Conservation (phyloP, 2,329 filamentous ascomycete species). For the Dryadomyces quercivorus region DNA sequence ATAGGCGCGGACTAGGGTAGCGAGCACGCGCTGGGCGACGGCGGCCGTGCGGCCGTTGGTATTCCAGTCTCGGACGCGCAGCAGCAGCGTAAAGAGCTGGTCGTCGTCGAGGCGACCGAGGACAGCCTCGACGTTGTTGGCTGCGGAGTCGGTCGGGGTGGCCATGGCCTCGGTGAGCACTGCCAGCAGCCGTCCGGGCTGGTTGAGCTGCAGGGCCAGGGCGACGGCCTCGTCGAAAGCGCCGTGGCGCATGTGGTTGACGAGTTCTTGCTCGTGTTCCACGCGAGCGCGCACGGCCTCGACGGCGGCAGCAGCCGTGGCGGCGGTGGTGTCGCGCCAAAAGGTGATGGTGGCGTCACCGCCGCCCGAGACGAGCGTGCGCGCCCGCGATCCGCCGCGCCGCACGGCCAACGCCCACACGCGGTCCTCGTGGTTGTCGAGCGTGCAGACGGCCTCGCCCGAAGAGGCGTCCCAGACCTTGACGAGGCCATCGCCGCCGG, state of each 20-base stretch:
- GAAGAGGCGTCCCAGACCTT: constrained; percentile 89
- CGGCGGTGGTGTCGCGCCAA: constrained; percentile 82
- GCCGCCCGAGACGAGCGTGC: constrained; percentile 77
- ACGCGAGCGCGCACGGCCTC: constrained; percentile 62
- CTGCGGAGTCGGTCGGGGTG: constrained; percentile 33
- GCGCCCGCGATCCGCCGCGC: constrained; percentile 29
- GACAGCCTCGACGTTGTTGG: constrained; percentile 64
- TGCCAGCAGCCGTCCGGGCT: constrained; percentile 73
- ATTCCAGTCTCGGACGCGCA: constrained; percentile 90
- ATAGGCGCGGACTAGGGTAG: constrained; percentile 68
- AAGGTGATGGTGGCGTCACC: constrained; percentile 90
- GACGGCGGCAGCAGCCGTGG: constrained; percentile 64
- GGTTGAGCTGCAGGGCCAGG: constrained; percentile 84
- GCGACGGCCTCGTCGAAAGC: constrained; percentile 91
- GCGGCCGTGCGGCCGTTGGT: constrained; percentile 80
- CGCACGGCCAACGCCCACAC: constrained; percentile 82
- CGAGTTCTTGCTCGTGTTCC: constrained; percentile 86
- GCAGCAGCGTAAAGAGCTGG: constrained; percentile 72
- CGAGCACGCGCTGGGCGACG: constrained; percentile 76
- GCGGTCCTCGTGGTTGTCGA: constrained; percentile 94
- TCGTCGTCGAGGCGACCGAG: constrained; percentile 68
- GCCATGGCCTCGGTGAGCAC: constrained; percentile 67
- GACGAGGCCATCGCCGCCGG: constrained; percentile 86
- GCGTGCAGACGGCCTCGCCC: constrained; percentile 74
- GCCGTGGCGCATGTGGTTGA: constrained; percentile 80